phyloP scores from a whole-genome alignment of 257 asterid species.

The Nicotiana paniculata region DNA sequence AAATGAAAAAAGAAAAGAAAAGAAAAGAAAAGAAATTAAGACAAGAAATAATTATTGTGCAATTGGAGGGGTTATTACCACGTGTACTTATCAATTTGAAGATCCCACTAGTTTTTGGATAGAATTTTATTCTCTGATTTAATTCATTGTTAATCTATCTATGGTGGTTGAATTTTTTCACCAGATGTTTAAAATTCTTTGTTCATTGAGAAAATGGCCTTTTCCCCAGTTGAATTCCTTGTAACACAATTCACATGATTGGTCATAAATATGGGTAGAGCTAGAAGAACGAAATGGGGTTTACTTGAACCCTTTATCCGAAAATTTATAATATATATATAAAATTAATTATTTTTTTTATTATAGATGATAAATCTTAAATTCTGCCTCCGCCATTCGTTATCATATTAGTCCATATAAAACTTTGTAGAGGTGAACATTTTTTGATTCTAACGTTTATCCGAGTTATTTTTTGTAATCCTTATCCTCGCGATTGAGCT shows the following conservation, averaged over 20 bases:
- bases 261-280: background rate
- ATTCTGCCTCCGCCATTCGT: rapidly evolving
- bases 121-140: background rate
- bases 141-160: background rate
- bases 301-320: too few species aligned
- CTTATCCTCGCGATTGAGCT: background rate
- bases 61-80: background rate
- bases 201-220: background rate
- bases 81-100: background rate
- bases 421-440: background rate
- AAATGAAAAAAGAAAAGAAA: background rate
- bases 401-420: too few species aligned
- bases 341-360: too few species aligned
- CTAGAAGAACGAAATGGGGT: too few species aligned
- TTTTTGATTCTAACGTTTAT: background rate
- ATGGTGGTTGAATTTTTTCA: background rate
- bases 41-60: background rate
- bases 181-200: background rate
- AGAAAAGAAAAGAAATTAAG: background rate
- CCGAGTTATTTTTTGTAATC: background rate
- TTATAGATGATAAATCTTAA: too few species aligned
- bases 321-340: too few species aligned
- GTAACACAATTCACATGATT: background rate
- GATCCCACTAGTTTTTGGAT: background rate
- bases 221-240: background rate